phyloP scores from a whole-genome alignment of 768 basidiomycete species.

The Galerina marginata region DNA sequence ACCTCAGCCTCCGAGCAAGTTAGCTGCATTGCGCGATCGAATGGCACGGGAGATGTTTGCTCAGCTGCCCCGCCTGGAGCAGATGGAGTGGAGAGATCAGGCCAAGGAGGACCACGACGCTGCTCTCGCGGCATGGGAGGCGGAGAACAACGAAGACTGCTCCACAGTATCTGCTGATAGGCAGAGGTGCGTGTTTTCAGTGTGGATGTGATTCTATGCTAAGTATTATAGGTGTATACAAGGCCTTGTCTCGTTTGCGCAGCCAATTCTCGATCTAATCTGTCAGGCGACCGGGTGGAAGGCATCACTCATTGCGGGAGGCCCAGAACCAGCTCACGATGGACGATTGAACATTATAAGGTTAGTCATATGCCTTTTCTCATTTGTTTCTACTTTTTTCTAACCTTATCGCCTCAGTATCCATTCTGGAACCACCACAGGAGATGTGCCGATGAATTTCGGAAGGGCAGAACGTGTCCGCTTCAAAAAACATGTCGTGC shows the following conservation, averaged over 20 bases:
- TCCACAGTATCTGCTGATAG: not conserved
- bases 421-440: not conserved
- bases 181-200: not conserved
- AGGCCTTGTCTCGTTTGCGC: not conserved
- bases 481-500: not conserved
- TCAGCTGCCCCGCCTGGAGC: not conserved
- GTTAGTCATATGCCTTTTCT: not conserved
- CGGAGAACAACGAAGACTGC: not conserved
- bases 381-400: not conserved
- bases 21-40: not conserved
- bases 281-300: not conserved
- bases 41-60: not conserved
- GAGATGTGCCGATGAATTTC: not conserved
- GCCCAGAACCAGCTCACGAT: not conserved
- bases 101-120: not conserved
- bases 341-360: not conserved
- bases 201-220: no score
- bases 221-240: not conserved
- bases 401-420: no score
- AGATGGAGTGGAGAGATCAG: not conserved
- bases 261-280: not conserved
- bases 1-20: not conserved
- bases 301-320: not conserved
- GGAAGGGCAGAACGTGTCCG: not conserved
- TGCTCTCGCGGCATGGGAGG: not conserved